Evolutionary conservation across 176 grass and related monocot species (phyloP), one percentile per base, ranked within the genome.

Genomic region (Lolium multiflorum): DNA sequence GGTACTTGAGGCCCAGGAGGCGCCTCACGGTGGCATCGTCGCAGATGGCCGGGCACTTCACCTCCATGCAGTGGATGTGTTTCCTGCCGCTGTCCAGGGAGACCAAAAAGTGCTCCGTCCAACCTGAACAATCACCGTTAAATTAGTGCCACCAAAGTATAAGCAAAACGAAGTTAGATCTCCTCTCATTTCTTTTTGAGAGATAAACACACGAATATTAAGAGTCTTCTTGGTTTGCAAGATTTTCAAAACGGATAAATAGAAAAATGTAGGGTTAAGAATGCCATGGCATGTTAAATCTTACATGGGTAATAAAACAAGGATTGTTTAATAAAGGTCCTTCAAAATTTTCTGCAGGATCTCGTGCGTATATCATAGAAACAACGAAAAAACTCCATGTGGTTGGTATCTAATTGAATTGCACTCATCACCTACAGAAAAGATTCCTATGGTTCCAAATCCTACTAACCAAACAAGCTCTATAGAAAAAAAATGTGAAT

Each of bases 31-130:
- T 76, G 4, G 25, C 7, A 25, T 76, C 73, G 49, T 76, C 49
- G 16, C 73, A 76, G 49, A 76, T 76, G 49, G 73, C 73, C 49
- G 49, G 25, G 73, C 73, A 76, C 25, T 76, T 76, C 73, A 76
- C 49, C 15, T 54, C 48, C 73, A 76, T 76, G 49, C 73, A 76
- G 73, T 76, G 48, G 49, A 76, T 76, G 25, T 76, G 73, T 5
- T 55, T 54, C 73, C 26, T 76, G 49, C 73, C 73, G 73, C 4
- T 76, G 25, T 9, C 49, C 4, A 76, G 7, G 25, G 73, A 76
- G 0, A 25, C 49, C 0, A 76, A 4, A 49, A 76, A 76, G 25
- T 76, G 73, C 49, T 76, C 25, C 9, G 73, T 76, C 73, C 73
- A 76, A 76, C 73, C 73, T 76, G 25, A 37, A 35, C 49, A 76